Percentiles rank a stretch among this genome's conserved stretches.
Conservation (phyloP, 2,329 filamentous ascomycete species). For the Ampelomyces quisqualis region DNA sequence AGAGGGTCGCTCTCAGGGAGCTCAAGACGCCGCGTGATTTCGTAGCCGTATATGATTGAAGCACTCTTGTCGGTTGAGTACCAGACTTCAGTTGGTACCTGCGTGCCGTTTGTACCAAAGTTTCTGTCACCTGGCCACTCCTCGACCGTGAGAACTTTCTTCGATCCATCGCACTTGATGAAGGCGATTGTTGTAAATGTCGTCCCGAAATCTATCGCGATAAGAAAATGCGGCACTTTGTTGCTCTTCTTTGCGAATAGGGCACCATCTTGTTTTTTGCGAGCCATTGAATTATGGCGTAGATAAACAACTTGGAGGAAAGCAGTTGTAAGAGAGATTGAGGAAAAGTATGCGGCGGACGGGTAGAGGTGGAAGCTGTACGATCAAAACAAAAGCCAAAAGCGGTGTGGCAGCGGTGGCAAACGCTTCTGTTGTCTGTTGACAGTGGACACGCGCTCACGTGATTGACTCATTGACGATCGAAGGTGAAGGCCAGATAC, state of each 20-base stretch:
- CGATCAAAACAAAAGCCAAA: too few relatives aligned
- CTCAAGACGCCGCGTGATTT: conserved; percentile 1
- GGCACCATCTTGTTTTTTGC: too few relatives aligned
- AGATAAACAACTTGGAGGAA: too few relatives aligned
- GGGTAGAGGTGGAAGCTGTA: too few relatives aligned
- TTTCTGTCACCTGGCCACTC: conserved; percentile 9
- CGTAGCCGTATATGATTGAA: conserved; percentile 3
- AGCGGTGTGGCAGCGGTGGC: too few relatives aligned
- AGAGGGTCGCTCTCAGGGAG: neutral
- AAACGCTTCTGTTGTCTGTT: too few relatives aligned
- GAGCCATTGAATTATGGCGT: neutral
- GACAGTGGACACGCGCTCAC: too few relatives aligned
- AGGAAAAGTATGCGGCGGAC: too few relatives aligned
- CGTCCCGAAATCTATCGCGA: conserved; percentile 19
- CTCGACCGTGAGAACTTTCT: conserved; percentile 1
- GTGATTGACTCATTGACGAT: too few relatives aligned
- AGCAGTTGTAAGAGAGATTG: too few relatives aligned
- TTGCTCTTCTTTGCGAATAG: neutral
- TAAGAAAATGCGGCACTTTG: conserved; percentile 1
- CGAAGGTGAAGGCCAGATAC: too few relatives aligned
- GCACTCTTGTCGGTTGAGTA: conserved; percentile 3
- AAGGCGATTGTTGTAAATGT: conserved; percentile 12
- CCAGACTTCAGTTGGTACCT: conserved; percentile 13
- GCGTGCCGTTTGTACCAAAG: neutral
- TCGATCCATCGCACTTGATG: neutral